phyloP scores from a whole-genome alignment of 1,139 yeast species.

The Pichia inconspicua region DNA sequence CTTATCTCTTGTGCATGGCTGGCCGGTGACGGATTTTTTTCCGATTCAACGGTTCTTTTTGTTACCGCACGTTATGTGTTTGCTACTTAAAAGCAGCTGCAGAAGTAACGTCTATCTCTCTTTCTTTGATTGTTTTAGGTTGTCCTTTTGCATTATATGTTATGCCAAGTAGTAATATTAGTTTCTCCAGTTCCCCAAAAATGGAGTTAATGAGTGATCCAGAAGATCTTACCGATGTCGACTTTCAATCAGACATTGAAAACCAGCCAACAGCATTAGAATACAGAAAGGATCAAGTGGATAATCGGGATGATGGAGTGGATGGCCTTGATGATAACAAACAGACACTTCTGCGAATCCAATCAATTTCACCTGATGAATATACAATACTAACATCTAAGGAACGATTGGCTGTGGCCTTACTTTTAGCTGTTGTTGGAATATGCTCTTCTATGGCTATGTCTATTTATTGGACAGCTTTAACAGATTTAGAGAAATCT shows the following conservation, averaged over 20 bases:
- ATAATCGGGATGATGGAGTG: not conserved
- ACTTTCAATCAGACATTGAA: not conserved
- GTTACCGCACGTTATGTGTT: no score
- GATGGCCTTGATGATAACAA: not conserved
- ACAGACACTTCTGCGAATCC: not conserved
- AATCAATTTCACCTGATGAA: conserved; percentile 2
- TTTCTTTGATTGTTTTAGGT: no score
- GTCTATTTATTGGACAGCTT: conserved; percentile 69
- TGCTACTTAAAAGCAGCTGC: no score
- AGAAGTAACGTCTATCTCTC: no score
- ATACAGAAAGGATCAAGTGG: not conserved
- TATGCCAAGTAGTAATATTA: no score
- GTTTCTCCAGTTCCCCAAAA: not conserved
- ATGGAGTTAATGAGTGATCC: not conserved
- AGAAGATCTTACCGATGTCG: not conserved
- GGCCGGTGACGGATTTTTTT: no score
- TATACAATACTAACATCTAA: conserved; percentile 30
- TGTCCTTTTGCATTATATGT: no score
- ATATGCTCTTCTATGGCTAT: conserved; percentile 59
- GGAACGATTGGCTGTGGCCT: conserved; percentile 33
- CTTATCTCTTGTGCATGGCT: no score
- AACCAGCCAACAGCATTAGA: not conserved
- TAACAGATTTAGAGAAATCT: conserved; percentile 43
- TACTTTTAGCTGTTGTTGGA: conserved; percentile 39
- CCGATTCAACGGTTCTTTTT: no score